Evolutionary conservation across 2,329 filamentous ascomycete genomes (phyloP).

Genomic region (Fusarium nygamai): DNA sequence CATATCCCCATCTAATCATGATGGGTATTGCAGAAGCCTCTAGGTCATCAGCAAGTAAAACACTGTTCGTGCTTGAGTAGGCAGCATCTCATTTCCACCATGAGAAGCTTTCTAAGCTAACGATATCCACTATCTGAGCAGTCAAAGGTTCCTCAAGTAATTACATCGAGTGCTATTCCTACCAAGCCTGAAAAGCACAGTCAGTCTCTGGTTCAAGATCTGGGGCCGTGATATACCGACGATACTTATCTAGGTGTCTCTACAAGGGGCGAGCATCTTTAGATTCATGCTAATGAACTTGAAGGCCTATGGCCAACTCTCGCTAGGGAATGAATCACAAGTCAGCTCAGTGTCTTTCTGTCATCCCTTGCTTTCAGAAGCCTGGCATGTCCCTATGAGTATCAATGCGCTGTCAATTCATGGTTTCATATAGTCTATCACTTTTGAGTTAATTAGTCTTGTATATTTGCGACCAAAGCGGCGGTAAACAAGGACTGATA

Average conservation of each 20-base stretch:
- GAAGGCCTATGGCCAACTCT: not conserved
- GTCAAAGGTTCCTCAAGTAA: not conserved
- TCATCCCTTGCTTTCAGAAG: not conserved
- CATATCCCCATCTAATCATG: not conserved
- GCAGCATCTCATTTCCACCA: not conserved
- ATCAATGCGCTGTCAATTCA: not conserved
- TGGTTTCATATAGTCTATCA: not conserved
- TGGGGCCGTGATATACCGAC: not conserved
- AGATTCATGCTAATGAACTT: not conserved
- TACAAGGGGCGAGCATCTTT: not conserved
- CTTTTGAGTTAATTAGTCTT: not conserved
- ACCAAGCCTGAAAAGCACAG: not conserved
- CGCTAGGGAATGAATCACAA: not conserved
- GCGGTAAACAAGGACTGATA: not conserved
- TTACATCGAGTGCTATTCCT: not conserved
- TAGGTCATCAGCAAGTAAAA: not conserved
- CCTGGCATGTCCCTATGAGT: not conserved
- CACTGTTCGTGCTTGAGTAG: not conserved
- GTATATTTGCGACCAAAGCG: not conserved
- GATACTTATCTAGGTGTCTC: not conserved
- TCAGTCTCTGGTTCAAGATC: not conserved
- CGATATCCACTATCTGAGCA: not conserved
- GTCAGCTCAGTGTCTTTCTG: not conserved
- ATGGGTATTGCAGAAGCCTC: not conserved
- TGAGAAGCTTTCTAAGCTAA: not conserved